Base-by-base conservation (phyloP, 1,284 basidiomycete species). In the Cutaneotrichosporon sp. region DNA sequence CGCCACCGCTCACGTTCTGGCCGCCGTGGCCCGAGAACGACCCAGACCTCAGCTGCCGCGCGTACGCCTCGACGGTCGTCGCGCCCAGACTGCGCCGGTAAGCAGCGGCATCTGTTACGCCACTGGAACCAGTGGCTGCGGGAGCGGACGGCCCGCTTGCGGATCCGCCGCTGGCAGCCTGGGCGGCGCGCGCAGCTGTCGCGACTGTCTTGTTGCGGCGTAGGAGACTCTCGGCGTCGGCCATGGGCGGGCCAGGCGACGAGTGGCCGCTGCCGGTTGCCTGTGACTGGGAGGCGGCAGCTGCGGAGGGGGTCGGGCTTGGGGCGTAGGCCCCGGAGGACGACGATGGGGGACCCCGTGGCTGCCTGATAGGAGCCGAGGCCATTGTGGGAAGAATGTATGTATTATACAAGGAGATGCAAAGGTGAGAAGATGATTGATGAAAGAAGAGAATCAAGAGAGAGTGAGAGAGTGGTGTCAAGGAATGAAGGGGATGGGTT, bases 321-420 rank as follows among this genome's bases (percentile, higher is more conserved):
- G 20, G 31, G 12, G 51, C 10, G 10, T 33, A 17, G 29, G 49
- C 20, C 4, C 39, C 44, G 14, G 46, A 61, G 5, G 63, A 51
- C 49, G 61, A 57, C 22, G 63, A 54, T 5, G 70, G 64, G 9
- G 69, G 71, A 16, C 71, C 71, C 41, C 68, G 61, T 8, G 71
- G 71, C 55, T 71, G 69, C 43, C 71, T 61, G 46, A 73, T 70
- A 10, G 70, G 70, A 14, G 63, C 61, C 44, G 59, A 61, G 17
- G 61, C 51, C 59, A 66, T 64, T 24, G 48, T 22, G 49, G 38
- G 17, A n/a, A 19, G n/a, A 20, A 8, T 37, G 34, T 37, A 20
- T n/a, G 34, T 17, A 17, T 38, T 10, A 38, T 38, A n/a, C n/a
- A n/a, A n/a, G n/a, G n/a, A n/a, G n/a, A n/a, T n/a, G n/a, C n/a